Evolutionary conservation across 2,329 filamentous ascomycete species (phyloP), one percentile per base, ranked within the genome.

Genomic region (Fusarium sulawesiense): DNA sequence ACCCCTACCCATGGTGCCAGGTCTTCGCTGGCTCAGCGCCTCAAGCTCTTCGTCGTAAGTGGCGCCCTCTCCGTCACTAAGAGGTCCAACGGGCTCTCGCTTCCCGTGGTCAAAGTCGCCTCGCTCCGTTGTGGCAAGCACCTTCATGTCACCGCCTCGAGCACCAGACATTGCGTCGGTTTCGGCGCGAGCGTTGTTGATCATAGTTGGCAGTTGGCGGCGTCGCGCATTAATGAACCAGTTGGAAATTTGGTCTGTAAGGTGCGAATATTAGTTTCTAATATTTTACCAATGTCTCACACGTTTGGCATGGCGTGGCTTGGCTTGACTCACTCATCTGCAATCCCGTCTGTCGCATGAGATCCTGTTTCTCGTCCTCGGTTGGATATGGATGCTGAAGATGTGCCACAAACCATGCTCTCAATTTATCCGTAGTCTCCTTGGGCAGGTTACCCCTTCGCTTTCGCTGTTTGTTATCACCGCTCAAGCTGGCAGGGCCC

Each of bases 401-500:
- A 78, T 96, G 92, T n/a, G 86, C 85, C 54, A 90, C 81, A 71
- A 97, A 94, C 94, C 94, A 97, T 1, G 88, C 84, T 56, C 92
- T 88, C 42, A 97, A 84, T 71, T 92, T 90, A 76, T 94, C 92
- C 0, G 93, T 97, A 0, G 93, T 93, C 57, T 94, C 92, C 77
- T 97, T 97, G n/a, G 94, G 94, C 5, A 97, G 84, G 76, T 97
- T 97, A 2, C 94, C 94, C 41, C 94, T 87, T 55, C 93, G 86
- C 78, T 89, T 90, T 32, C 88, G 82, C 70, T 84, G 84, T 77
- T 86, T 88, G 62, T 76, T 81, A 60, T 87, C 85, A 4, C 77
- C 80, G 20, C 76, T 77, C 56, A 80, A 71, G 10, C 78, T 78
- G 69, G 78, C 78, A 14, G 75, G 70, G n/a, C 80, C 78, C 51